A percentile compares a stretch with the other conserved stretches of the same genome.
phyloP scores from a whole-genome alignment of 1,139 yeast species.

The Tardiomyces blankii region DNA sequence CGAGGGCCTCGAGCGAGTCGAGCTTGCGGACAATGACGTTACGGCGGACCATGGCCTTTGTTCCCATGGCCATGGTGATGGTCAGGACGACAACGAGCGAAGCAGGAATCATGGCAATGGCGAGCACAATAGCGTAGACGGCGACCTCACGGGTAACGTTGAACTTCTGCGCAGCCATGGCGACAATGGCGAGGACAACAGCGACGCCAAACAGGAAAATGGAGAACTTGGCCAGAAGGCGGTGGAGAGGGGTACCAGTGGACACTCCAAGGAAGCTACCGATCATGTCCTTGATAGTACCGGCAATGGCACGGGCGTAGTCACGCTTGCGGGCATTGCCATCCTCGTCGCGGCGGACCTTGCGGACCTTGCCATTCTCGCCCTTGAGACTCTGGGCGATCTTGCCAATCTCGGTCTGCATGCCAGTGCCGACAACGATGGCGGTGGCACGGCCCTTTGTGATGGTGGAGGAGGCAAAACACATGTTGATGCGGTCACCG shows the following conservation, averaged over 20 bases:
- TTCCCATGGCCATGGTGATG: constrained; percentile 80
- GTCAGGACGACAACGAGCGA: constrained; percentile 72
- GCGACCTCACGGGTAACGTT: constrained; percentile 48
- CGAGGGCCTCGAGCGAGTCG: constrained; percentile 70
- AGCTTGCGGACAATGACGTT: constrained; percentile 68
- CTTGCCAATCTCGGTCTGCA: constrained; percentile 64
- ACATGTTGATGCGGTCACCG: constrained; percentile 70
- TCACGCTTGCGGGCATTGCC: constrained; percentile 34
- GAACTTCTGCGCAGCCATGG: constrained; percentile 69
- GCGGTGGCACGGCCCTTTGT: constrained; percentile 72
- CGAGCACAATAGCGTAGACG: constrained; percentile 73
- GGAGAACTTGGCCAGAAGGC: constrained; percentile 52
- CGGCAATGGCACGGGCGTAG: constrained; percentile 36
- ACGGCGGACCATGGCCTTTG: constrained; percentile 62
- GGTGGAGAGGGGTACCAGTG: constrained; percentile 68
- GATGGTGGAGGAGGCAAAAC: constrained; percentile 58
- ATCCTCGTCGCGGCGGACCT: constrained; percentile 25
- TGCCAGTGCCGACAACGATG: constrained; percentile 54
- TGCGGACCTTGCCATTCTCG: constrained; percentile 25
- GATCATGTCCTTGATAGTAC: constrained; percentile 39
- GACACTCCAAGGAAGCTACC: constrained; percentile 66
- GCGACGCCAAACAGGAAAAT: constrained; percentile 69
- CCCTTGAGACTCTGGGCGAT: constrained; percentile 56
- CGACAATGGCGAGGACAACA: constrained; percentile 65
- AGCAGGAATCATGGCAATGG: constrained; percentile 76